These are phyloP conservation scores for Insectozyma bohioensis DNA, from an alignment of 1,139 yeast genomes.

Conservation along the genomic window DNA sequence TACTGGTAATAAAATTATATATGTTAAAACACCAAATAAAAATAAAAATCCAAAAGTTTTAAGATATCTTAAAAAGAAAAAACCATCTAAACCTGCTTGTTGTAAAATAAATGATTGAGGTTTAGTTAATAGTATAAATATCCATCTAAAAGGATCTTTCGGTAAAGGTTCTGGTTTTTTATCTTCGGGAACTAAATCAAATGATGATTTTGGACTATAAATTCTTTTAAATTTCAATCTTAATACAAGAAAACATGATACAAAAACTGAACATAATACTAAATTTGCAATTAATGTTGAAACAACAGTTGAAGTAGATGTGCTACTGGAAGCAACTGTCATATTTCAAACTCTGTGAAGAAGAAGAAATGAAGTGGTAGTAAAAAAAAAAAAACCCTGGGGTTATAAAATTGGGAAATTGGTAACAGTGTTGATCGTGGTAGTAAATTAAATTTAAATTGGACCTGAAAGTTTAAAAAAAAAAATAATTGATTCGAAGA, in stretches of 20 bases:
- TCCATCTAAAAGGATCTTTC: slow-evolving; percentile 63
- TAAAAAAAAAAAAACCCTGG: too few species aligned
- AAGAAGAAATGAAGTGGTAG: too few species aligned
- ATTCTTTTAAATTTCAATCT: slow-evolving; percentile 59
- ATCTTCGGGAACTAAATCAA: slow-evolving; percentile 57
- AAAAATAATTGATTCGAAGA: too few species aligned
- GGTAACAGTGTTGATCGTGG: too few species aligned
- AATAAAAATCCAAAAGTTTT: slow-evolving; percentile 45
- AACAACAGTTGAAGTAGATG: slow-evolving; percentile 66
- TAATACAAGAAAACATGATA: slow-evolving; percentile 51
- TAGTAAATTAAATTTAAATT: too few species aligned
- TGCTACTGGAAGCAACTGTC: slow-evolving; percentile 26
- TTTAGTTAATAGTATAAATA: slow-evolving; percentile 52
- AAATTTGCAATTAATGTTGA: slow-evolving; percentile 59
- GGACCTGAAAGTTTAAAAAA: too few species aligned
- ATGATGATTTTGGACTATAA: slow-evolving; percentile 66
- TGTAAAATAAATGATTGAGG: slow-evolving; percentile 66
- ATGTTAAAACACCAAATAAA: slow-evolving; percentile 40
- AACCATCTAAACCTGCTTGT: slow-evolving; percentile 77
- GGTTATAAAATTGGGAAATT: too few species aligned
- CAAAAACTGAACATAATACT: slow-evolving; percentile 51
- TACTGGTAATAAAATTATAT: slow-evolving; percentile 62
- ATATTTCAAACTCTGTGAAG: too few species aligned
- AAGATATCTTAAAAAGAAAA: slow-evolving; percentile 61
- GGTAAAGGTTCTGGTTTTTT: slow-evolving; percentile 65